A percentile compares a stretch with the other conserved stretches of the same genome.
Evolutionary conservation across 2,329 filamentous ascomycete species (phyloP).

Genomic region (Cladophialophora carrionii): DNA sequence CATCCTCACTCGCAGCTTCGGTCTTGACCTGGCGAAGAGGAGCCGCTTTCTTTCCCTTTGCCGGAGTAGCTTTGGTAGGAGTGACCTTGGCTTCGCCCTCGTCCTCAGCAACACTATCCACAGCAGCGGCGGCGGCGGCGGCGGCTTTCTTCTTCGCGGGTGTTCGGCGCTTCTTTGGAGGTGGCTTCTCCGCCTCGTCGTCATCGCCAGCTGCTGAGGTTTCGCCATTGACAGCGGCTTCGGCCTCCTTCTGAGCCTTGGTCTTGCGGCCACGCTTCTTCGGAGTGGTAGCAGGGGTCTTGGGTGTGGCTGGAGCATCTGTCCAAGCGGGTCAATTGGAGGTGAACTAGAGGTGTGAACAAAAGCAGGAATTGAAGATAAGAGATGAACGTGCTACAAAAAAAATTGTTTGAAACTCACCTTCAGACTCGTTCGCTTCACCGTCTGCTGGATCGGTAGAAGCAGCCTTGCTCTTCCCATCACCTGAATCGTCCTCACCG

Average conservation of each 20-base stretch:
- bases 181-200: constrained; percentile 25
- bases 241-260: constrained; percentile 34
- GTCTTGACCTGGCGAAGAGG: constrained; percentile 18
- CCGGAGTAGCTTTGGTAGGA: constrained; percentile 11
- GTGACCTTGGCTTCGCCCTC: constrained; percentile 14
- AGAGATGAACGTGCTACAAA: not conserved
- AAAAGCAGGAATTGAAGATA: not conserved
- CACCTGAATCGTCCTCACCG: not conserved
- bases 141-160: constrained; percentile 38
- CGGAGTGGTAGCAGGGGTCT: constrained; percentile 15
- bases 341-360: not conserved
- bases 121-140: constrained; percentile 18
- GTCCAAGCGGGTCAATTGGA: not conserved
- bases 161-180: constrained; percentile 32
- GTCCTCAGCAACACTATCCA: constrained; percentile 3
- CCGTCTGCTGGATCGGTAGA: constrained; percentile 2
- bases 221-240: constrained; percentile 28
- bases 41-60: constrained; percentile 15
- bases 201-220: constrained; percentile 11
- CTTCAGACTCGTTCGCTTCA: constrained; percentile 8
- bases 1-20: not conserved
- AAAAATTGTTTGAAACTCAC: constrained; percentile 1
- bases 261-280: constrained; percentile 33
- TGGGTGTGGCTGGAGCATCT: constrained; percentile 23
- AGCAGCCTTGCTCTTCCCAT: constrained; percentile 11